Evolutionary conservation across 495 filamentous ascomycete species (phyloP).

Genomic region (Aspergillus ellipticus): DNA sequence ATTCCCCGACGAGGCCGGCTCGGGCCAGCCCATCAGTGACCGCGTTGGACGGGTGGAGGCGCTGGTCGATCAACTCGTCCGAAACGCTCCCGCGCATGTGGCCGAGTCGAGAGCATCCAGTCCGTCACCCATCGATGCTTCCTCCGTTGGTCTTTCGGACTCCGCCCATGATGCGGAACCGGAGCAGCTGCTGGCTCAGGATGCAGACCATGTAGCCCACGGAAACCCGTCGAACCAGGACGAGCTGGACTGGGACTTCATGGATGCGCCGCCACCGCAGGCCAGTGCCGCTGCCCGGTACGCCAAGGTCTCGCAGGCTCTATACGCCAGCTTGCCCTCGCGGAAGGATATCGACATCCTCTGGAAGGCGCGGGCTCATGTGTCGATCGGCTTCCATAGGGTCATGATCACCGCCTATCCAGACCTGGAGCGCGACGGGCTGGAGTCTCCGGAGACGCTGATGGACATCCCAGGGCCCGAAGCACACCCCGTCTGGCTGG

Average conservation of each 20-base stretch:
- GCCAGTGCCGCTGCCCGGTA: not conserved
- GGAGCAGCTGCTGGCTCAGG: too few relatives aligned
- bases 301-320: not conserved
- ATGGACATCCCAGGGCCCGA: not conserved
- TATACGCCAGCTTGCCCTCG: slow-evolving; percentile 1
- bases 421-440: not conserved
- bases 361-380: not conserved
- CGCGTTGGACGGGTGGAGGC: not conserved
- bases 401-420: not conserved
- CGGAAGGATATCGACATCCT: not conserved
- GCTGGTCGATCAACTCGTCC: not conserved
- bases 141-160: too few relatives aligned
- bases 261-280: not conserved
- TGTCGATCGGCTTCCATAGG: not conserved
- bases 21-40: not conserved
- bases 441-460: not conserved
- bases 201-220: too few relatives aligned
- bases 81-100: not conserved
- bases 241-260: not conserved
- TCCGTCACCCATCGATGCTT: too few relatives aligned
- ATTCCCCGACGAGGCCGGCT: not conserved
- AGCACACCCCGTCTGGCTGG: not conserved
- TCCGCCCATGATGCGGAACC: too few relatives aligned
- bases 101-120: not conserved
- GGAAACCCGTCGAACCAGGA: not conserved